Conservation (phyloP, 176 grass and related monocot genomes). For the Triticum urartu region DNA sequence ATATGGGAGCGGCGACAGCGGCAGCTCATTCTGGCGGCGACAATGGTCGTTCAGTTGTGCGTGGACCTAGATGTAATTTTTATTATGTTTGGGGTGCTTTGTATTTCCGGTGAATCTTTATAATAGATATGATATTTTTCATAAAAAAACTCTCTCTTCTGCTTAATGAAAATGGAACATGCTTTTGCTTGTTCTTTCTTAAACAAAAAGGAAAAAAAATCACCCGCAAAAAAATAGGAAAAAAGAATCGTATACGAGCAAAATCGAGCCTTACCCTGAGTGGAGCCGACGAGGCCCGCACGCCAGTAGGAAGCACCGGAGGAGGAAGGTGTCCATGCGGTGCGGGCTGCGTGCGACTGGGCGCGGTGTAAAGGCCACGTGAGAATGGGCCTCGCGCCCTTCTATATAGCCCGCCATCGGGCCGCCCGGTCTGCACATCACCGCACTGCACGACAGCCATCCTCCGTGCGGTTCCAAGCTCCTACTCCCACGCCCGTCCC, state of each 20-base stretch:
- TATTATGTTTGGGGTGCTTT: too few species aligned
- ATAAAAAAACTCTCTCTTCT: too few species aligned
- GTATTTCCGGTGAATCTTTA: too few species aligned
- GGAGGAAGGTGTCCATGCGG: background rate
- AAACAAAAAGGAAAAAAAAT: too few species aligned
- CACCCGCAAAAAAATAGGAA: too few species aligned
- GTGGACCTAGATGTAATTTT: too few species aligned
- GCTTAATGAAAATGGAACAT: too few species aligned
- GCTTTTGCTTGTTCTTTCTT: too few species aligned
- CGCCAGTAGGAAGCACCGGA: background rate
- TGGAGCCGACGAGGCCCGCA: background rate
- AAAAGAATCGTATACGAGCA: background rate
- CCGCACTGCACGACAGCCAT: background rate
- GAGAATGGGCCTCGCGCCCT: constrained; percentile 11
- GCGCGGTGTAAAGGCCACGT: constrained; percentile 22
- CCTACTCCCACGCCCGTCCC: background rate
- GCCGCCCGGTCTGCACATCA: background rate
- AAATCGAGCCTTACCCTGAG: background rate
- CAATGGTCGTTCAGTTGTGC: too few species aligned
- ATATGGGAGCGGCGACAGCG: too few species aligned
- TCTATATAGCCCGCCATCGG: constrained; percentile 27
- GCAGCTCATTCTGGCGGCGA: too few species aligned
- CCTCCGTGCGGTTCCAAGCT: background rate
- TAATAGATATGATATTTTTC: too few species aligned
- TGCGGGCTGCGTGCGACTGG: background rate